Evolutionary conservation across 306 rosid genomes (phyloP).

Genomic region (Potentilla sterilis): DNA sequence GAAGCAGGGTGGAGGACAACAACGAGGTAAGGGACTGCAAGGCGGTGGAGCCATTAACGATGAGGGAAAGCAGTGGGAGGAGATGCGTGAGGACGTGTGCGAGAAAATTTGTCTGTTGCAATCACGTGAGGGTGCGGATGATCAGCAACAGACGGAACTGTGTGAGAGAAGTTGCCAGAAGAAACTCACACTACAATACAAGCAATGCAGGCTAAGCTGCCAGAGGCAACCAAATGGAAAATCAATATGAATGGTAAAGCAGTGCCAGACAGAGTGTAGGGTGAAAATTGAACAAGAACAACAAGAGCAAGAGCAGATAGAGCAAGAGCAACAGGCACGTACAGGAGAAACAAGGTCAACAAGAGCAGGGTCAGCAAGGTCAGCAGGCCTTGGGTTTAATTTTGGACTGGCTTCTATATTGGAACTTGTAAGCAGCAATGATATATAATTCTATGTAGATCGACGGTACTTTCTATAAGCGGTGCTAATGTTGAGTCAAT

Average conservation of each 20-base stretch:
- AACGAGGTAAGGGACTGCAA: too few relatives aligned
- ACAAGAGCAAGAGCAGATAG: not conserved
- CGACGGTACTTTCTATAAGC: too few relatives aligned
- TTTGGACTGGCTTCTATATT: not conserved
- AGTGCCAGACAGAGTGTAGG: not conserved
- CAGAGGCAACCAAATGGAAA: not conserved
- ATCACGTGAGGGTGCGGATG: not conserved
- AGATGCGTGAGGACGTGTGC: too few relatives aligned
- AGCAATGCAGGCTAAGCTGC: slow-evolving; percentile 13
- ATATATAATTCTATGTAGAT: too few relatives aligned
- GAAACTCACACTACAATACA: slow-evolving; percentile 5
- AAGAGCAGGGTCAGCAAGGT: not conserved
- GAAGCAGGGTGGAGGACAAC: too few relatives aligned
- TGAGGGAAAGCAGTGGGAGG: too few relatives aligned
- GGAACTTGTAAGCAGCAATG: not conserved
- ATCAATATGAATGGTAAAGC: not conserved
- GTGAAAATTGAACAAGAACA: not conserved
- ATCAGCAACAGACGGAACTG: not conserved
- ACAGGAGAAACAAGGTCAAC: too few relatives aligned
- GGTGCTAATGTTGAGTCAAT: too few relatives aligned
- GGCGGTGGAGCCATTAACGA: too few relatives aligned
- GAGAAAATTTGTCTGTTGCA: too few relatives aligned
- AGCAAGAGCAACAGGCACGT: too few relatives aligned
- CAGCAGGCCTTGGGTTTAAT: not conserved
- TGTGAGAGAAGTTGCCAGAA: slow-evolving; percentile 13